Conservation (phyloP, 2,329 filamentous ascomycete species). For the Diaporthe sp. region DNA sequence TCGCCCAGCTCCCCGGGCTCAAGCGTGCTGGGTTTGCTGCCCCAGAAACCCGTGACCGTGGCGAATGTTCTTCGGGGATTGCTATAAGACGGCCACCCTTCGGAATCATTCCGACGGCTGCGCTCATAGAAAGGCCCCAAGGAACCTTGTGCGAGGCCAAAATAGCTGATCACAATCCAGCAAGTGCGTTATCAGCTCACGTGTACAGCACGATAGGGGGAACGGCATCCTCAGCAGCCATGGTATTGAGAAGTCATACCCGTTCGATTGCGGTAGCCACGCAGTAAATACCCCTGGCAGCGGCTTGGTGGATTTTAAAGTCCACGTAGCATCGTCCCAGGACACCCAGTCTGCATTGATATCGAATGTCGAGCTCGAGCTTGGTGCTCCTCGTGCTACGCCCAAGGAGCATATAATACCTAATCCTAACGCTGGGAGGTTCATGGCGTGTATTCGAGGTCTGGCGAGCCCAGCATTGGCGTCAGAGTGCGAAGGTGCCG, state of each 20-base stretch:
- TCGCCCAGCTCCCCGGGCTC: constrained; percentile 38
- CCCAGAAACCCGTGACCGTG: constrained; percentile 41
- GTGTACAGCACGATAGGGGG: background rate
- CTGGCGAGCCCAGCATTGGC: background rate
- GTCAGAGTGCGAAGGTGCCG: background rate
- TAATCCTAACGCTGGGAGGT: constrained; percentile 10
- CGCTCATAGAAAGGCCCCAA: constrained; percentile 39
- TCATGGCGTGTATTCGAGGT: constrained; percentile 21
- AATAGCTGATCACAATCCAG: constrained; percentile 31
- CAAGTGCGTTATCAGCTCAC: constrained; percentile 13
- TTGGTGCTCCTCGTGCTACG: constrained; percentile 28
- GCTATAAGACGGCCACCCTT: constrained; percentile 39
- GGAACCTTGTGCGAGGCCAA: constrained; percentile 39
- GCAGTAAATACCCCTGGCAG: constrained; percentile 39
- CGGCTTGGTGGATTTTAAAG: constrained; percentile 38
- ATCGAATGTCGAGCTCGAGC: constrained; percentile 33
- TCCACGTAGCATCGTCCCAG: constrained; percentile 40
- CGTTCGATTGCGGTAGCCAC: constrained; percentile 39
- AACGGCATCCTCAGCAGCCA: constrained; percentile 11
- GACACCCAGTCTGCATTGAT: constrained; percentile 39
- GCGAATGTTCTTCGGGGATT: constrained; percentile 39
- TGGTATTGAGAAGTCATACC: constrained; percentile 26
- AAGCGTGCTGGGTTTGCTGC: constrained; percentile 36
- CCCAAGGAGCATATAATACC: constrained; percentile 17
- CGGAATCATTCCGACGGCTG: constrained; percentile 38